These are phyloP conservation scores for Globisporangium apiculatum DNA, from an alignment of 352 stramenopile species.

Conservation along the genomic window DNA sequence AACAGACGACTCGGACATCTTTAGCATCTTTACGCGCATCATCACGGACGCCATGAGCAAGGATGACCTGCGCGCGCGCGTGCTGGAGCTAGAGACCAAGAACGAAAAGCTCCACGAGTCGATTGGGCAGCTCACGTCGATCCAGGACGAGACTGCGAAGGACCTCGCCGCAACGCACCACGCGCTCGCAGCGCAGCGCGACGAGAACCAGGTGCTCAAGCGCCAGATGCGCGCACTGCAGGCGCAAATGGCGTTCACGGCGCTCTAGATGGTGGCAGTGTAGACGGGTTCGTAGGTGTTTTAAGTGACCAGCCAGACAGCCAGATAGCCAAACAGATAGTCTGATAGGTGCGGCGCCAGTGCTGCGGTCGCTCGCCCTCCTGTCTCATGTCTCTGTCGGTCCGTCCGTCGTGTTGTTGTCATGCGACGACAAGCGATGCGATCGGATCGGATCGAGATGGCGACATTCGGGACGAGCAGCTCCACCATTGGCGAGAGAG, in stretches of 20 bases:
- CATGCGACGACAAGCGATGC: no score
- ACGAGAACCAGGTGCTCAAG: constrained; percentile 56
- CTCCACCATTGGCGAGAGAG: no score
- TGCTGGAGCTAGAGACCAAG: constrained; percentile 61
- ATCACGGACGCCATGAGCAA: constrained; percentile 81
- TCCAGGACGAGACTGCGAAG: constrained; percentile 48
- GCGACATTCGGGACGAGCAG: no score
- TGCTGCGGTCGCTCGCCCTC: neutral
- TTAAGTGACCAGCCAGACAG: neutral
- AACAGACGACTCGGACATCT: constrained; percentile 71
- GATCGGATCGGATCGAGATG: no score
- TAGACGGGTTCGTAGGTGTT: no score
- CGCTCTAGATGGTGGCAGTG: constrained; percentile 16
- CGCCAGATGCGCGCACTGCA: constrained; percentile 57
- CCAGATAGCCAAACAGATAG: neutral
- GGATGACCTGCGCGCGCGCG: constrained; percentile 54
- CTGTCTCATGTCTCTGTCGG: neutral
- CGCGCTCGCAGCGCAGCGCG: constrained; percentile 35
- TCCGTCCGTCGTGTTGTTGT: neutral
- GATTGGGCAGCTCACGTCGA: constrained; percentile 51
- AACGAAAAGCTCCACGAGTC: constrained; percentile 79
- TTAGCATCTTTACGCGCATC: constrained; percentile 76
- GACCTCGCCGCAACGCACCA: constrained; percentile 46
- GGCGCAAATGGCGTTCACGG: constrained; percentile 43
- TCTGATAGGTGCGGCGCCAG: neutral